phyloP scores from a whole-genome alignment of 1,284 basidiomycete species.

The Rhodotorula sp. region DNA sequence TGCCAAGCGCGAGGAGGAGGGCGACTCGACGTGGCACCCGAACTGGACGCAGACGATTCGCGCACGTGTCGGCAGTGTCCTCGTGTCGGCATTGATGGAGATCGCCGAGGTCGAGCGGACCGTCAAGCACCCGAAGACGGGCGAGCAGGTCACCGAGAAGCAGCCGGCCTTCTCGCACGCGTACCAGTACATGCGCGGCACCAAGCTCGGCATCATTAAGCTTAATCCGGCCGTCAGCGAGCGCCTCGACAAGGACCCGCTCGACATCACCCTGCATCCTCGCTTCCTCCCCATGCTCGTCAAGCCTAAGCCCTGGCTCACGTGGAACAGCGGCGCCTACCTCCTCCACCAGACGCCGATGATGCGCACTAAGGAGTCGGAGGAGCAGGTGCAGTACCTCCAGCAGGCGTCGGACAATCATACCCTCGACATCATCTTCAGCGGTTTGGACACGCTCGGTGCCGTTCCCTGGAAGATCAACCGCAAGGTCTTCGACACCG shows the following conservation, averaged over 20 bases:
- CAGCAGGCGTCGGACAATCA: slow-evolving; percentile 70
- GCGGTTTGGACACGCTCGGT: slow-evolving; percentile 85
- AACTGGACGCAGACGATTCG: slow-evolving; percentile 77
- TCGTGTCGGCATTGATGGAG: slow-evolving; percentile 81
- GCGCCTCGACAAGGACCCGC: slow-evolving; percentile 71
- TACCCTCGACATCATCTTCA: slow-evolving; percentile 79
- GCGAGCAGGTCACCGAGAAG: slow-evolving; percentile 60
- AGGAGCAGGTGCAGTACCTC: slow-evolving; percentile 82
- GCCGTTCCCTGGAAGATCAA: slow-evolving; percentile 92
- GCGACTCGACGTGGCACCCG: slow-evolving; percentile 60
- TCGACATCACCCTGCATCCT: slow-evolving; percentile 79
- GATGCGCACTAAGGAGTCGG: slow-evolving; percentile 91
- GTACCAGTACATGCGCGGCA: slow-evolving; percentile 90
- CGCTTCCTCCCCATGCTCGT: slow-evolving; percentile 95
- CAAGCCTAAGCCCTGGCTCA: slow-evolving; percentile 82
- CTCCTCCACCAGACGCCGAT: slow-evolving; percentile 67
- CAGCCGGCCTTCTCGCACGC: slow-evolving; percentile 91
- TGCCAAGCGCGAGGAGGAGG: slow-evolving; percentile 38
- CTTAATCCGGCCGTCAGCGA: slow-evolving; percentile 79
- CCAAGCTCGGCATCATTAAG: slow-evolving; percentile 85
- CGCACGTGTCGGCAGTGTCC: slow-evolving; percentile 75
- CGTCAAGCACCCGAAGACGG: slow-evolving; percentile 59
- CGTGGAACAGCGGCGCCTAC: slow-evolving; percentile 79
- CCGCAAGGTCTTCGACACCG: slow-evolving; percentile 67
- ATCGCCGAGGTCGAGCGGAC: slow-evolving; percentile 73